Percentiles rank a stretch among this genome's conserved stretches.
These are phyloP conservation scores for Teratosphaeria gauchensis DNA, from an alignment of 2,329 filamentous ascomycete genomes.

Conservation along the genomic window DNA sequence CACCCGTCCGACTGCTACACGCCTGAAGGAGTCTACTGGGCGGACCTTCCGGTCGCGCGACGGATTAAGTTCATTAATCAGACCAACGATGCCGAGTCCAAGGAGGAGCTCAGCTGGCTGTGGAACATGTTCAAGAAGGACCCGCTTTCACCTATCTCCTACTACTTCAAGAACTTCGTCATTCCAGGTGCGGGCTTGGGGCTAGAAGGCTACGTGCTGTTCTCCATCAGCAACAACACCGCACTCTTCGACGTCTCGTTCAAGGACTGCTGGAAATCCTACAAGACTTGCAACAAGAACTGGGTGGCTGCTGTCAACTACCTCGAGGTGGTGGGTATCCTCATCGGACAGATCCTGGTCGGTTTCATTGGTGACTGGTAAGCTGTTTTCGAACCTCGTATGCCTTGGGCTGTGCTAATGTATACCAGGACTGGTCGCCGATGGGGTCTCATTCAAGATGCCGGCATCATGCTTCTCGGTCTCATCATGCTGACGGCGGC, in stretches of 20 bases:
- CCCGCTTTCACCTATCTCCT: conserved; percentile 1
- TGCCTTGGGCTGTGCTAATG: too few relatives aligned
- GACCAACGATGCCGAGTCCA: not conserved
- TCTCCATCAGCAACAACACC: conserved; percentile 3
- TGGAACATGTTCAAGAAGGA: conserved; percentile 5
- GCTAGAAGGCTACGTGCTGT: conserved; percentile 4
- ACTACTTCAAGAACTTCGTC: conserved; percentile 4
- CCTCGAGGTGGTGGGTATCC: conserved; percentile 85
- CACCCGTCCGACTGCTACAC: not conserved
- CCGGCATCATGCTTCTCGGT: conserved; percentile 81
- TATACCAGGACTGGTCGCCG: conserved; percentile 57
- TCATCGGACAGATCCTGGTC: conserved; percentile 77
- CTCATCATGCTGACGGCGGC: conserved; percentile 78
- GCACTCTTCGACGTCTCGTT: conserved; percentile 1
- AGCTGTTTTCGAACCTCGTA: not conserved
- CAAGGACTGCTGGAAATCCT: conserved; percentile 2
- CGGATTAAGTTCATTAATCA: conserved; percentile 4
- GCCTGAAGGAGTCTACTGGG: conserved; percentile 1
- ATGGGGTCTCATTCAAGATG: conserved; percentile 89
- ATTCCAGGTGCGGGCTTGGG: conserved; percentile 3
- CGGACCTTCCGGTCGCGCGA: not conserved
- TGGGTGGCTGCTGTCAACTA: conserved; percentile 80
- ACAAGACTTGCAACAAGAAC: conserved; percentile 56
- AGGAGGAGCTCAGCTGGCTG: conserved; percentile 1
- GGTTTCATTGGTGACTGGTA: conserved; percentile 63